Percentiles rank a stretch among this genome's conserved stretches.
Evolutionary conservation across 225 moss, liverwort and hornwort species (phyloP).

Genomic region (Physcomitrium patens): DNA sequence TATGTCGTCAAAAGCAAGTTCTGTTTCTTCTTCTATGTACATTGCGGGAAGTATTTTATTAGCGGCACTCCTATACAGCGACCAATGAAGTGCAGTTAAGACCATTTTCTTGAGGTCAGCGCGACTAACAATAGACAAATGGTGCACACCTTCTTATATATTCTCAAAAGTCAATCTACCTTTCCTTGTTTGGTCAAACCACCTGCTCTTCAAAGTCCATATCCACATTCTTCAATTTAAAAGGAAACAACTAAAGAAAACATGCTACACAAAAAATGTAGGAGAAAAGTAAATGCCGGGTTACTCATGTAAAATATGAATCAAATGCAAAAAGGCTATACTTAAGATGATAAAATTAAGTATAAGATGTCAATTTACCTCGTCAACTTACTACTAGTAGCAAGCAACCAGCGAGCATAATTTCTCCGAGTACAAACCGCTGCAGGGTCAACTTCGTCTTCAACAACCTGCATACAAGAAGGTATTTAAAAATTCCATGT

Average conservation of each 20-base stretch:
- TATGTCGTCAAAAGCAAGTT: constrained; percentile 93
- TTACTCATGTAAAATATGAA: constrained; percentile 12
- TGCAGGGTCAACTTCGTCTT: constrained; percentile 75
- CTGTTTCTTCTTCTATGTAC: constrained; percentile 83
- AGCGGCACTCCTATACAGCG: constrained; percentile 74
- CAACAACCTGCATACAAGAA: constrained; percentile 72
- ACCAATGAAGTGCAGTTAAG: constrained; percentile 15
- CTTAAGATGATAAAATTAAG: neutral
- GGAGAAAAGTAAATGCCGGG: constrained; percentile 1
- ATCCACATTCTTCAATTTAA: constrained; percentile 19
- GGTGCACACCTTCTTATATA: neutral
- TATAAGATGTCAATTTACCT: constrained; percentile 48
- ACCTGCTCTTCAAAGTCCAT: constrained; percentile 7
- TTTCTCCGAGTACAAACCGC: constrained; percentile 85
- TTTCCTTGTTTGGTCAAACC: constrained; percentile 20
- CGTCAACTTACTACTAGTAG: constrained; percentile 69
- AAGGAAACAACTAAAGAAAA: neutral
- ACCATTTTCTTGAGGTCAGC: constrained; percentile 19
- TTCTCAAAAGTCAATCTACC: neutral
- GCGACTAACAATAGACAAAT: constrained; percentile 21
- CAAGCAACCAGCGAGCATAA: constrained; percentile 96
- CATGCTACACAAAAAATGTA: neutral
- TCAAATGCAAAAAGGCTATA: neutral
- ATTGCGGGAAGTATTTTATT: constrained; percentile 95
- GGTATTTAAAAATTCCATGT: constrained; percentile 11